Evolutionary conservation across 306 rosid genomes (phyloP).

Genomic region (Notholithocarpus densiflorus): DNA sequence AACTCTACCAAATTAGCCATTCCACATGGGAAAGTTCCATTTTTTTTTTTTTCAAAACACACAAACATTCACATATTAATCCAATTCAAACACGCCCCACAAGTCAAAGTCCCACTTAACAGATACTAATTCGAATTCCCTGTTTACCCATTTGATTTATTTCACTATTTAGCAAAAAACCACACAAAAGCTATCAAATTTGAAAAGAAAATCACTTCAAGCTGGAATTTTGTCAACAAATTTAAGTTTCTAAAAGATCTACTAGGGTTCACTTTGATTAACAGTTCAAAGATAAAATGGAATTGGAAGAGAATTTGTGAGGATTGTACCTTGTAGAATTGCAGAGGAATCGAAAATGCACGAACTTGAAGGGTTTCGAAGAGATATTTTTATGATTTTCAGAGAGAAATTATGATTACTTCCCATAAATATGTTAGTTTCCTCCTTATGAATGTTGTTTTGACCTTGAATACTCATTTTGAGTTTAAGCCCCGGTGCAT

Average conservation of each 20-base stretch:
- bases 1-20: neutral
- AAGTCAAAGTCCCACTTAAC: neutral
- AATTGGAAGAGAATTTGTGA: neutral
- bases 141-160: neutral
- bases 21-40: neutral
- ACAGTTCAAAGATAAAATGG: neutral
- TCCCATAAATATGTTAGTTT: too few species aligned
- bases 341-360: neutral
- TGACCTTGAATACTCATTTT: too few species aligned
- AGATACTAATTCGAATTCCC: neutral
- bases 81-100: neutral
- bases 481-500: too few species aligned
- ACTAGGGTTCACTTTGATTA: slow-evolving; percentile 1
- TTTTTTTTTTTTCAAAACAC: neutral
- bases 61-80: neutral
- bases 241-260: neutral
- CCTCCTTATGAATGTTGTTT: too few species aligned
- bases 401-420: neutral
- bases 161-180: neutral
- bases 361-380: neutral
- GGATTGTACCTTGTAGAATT: slow-evolving; percentile 23
- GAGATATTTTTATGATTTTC: neutral
- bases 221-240: too few species aligned
- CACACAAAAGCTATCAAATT: neutral
- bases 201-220: neutral